Evolutionary conservation across 2,329 filamentous ascomycete species (phyloP).

Genomic region (Penicillium sp.): DNA sequence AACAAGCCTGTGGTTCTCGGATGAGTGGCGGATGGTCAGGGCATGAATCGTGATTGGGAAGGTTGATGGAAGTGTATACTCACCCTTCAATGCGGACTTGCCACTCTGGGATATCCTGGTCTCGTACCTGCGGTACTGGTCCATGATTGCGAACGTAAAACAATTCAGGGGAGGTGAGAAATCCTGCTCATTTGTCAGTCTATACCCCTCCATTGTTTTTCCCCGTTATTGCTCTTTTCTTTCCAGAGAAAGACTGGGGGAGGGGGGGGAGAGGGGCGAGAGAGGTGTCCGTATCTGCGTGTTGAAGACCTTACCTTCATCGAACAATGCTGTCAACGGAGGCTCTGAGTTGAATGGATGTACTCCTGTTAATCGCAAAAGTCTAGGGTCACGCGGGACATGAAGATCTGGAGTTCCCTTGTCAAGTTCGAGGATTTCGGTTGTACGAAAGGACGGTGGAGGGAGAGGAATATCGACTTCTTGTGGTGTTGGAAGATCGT

Average conservation of each 20-base stretch:
- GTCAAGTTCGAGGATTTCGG: slow-evolving; percentile 65
- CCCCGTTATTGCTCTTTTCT: too few species aligned
- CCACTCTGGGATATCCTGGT: slow-evolving; percentile 70
- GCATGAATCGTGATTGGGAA: too few species aligned
- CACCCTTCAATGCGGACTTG: slow-evolving; percentile 72
- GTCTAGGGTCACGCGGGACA: slow-evolving; percentile 69
- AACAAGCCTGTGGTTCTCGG: slow-evolving; percentile 52
- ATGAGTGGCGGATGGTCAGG: too few species aligned
- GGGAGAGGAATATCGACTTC: slow-evolving; percentile 58
- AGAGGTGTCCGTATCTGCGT: too few species aligned
- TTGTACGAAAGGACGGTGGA: slow-evolving; percentile 53
- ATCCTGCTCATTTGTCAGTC: slow-evolving; percentile 46
- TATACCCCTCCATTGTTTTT: not conserved
- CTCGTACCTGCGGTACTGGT: slow-evolving; percentile 66
- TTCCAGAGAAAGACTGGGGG: too few species aligned
- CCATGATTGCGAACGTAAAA: slow-evolving; percentile 94
- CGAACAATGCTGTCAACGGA: slow-evolving; percentile 69
- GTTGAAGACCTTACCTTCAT: slow-evolving; percentile 42
- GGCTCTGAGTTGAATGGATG: slow-evolving; percentile 91
- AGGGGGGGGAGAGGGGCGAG: too few species aligned
- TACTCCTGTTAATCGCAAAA: slow-evolving; percentile 80
- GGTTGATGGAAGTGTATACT: not conserved
- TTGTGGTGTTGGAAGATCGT: slow-evolving; percentile 19
- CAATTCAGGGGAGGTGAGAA: slow-evolving; percentile 77
- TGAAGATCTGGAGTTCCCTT: slow-evolving; percentile 76